Percentiles rank a stretch among this genome's conserved stretches.
Evolutionary conservation across 2,329 filamentous ascomycete species (phyloP).

Genomic region (Colletotrichum sp.): DNA sequence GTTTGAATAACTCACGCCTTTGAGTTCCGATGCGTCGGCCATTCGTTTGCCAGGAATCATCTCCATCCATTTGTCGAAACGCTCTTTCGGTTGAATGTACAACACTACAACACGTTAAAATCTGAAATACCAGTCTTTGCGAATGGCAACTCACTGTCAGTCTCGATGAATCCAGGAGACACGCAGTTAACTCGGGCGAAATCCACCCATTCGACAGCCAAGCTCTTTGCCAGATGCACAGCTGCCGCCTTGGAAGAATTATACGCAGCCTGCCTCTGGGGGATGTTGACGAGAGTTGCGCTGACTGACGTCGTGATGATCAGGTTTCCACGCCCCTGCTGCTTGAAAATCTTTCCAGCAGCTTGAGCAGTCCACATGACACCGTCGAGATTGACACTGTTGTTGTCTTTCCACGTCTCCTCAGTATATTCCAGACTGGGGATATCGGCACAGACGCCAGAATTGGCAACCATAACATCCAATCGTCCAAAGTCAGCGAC

Average conservation of each 20-base stretch:
- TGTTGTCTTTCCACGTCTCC: slow-evolving; percentile 27
- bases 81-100: slow-evolving; percentile 21
- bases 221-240: slow-evolving; percentile 41
- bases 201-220: slow-evolving; percentile 48
- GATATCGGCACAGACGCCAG: slow-evolving; percentile 28
- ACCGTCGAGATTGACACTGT: slow-evolving; percentile 31
- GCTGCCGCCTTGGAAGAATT: slow-evolving; percentile 48
- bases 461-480: slow-evolving; percentile 33
- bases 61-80: slow-evolving; percentile 18
- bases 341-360: slow-evolving; percentile 23
- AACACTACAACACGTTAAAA: neutral
- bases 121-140: neutral
- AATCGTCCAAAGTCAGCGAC: neutral
- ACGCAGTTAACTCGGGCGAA: slow-evolving; percentile 45
- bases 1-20: slow-evolving; percentile 5
- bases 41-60: slow-evolving; percentile 24
- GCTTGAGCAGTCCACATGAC: slow-evolving; percentile 29
- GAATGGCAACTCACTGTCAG: slow-evolving; percentile 2
- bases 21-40: slow-evolving; percentile 21
- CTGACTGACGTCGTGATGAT: slow-evolving; percentile 22
- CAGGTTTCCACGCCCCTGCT: slow-evolving; percentile 30
- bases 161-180: slow-evolving; percentile 32
- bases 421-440: slow-evolving; percentile 29
- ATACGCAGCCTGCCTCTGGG: slow-evolving; percentile 41
- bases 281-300: slow-evolving; percentile 25